These are phyloP conservation scores for Podospora australis DNA, from an alignment of 495 filamentous ascomycete genomes.

Conservation along the genomic window DNA sequence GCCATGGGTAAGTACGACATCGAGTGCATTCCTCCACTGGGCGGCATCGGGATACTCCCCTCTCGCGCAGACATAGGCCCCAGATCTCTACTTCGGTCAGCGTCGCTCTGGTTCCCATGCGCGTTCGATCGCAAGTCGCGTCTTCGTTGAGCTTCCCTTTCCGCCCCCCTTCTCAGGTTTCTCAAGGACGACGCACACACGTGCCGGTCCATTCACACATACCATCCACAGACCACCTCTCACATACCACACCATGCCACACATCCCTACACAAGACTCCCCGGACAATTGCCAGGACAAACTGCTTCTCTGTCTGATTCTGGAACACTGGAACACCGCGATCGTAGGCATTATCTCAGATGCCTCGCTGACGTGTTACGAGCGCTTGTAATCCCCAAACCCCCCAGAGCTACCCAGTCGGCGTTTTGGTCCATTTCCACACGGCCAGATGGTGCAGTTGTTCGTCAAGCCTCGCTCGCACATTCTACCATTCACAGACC, in stretches of 20 bases:
- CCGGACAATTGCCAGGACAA: not conserved
- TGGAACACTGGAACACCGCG: constrained; percentile 12
- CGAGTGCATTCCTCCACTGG: constrained; percentile 17
- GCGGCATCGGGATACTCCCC: constrained; percentile 1
- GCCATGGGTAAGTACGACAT: constrained; percentile 41
- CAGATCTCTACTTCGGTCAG: constrained; percentile 1
- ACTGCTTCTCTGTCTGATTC: no score
- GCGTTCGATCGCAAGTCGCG: constrained; percentile 6
- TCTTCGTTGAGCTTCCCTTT: constrained; percentile 1
- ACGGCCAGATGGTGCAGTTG: constrained; percentile 13
- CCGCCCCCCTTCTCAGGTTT: not conserved
- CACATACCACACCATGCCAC: not conserved
- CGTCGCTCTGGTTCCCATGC: not conserved
- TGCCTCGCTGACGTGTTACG: constrained; percentile 40
- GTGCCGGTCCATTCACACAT: not conserved
- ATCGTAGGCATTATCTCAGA: constrained; percentile 28
- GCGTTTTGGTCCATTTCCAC: constrained; percentile 20
- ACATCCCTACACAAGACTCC: not conserved
- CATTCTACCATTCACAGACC: constrained; percentile 23
- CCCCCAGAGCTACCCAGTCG: constrained; percentile 11
- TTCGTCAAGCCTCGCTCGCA: constrained; percentile 20
- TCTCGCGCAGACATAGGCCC: not conserved
- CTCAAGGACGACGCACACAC: no score
- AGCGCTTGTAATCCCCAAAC: constrained; percentile 26
- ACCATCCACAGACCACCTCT: not conserved